Percentiles rank a stretch among this genome's conserved stretches.
phyloP scores from a whole-genome alignment of 306 rosid species.

The Quercus alba region DNA sequence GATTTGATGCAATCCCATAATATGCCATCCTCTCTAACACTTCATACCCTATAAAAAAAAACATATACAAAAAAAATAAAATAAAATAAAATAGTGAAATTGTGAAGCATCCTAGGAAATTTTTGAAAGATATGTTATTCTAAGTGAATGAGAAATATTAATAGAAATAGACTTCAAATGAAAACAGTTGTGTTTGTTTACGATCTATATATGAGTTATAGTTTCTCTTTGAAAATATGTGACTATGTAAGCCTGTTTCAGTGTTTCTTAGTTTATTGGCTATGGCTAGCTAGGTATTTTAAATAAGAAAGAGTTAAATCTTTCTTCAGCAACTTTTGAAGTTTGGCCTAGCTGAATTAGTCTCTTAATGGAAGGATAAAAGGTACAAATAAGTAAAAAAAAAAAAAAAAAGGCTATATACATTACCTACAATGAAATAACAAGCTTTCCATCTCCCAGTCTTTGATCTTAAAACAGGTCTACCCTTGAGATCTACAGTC shows the following conservation, averaged over 20 bases:
- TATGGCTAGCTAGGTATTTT: too few relatives aligned
- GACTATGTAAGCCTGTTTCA: too few relatives aligned
- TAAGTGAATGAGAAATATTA: too few relatives aligned
- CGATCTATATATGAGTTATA: too few relatives aligned
- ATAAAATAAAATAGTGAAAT: neutral
- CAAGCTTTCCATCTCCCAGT: slow-evolving; percentile 43
- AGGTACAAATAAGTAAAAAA: too few relatives aligned
- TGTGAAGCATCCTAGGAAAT: neutral
- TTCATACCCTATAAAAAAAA: slow-evolving; percentile 43
- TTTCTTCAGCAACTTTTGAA: neutral
- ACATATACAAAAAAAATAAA: neutral
- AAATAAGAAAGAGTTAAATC: too few relatives aligned
- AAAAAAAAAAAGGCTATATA: neutral
- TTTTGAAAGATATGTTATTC: neutral
- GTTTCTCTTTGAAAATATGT: too few relatives aligned
- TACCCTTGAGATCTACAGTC: slow-evolving; percentile 35
- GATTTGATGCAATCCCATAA: slow-evolving; percentile 63
- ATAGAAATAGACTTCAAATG: too few relatives aligned
- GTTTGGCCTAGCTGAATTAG: too few relatives aligned
- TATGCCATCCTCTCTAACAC: slow-evolving; percentile 89
- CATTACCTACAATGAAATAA: slow-evolving; percentile 35
- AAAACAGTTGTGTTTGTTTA: too few relatives aligned
- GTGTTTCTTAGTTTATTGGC: too few relatives aligned
- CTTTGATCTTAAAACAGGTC: slow-evolving; percentile 30
- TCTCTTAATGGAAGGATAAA: neutral